Base-by-base conservation (phyloP, 139 green algal genomes). In the Pleodorina starrii region DNA sequence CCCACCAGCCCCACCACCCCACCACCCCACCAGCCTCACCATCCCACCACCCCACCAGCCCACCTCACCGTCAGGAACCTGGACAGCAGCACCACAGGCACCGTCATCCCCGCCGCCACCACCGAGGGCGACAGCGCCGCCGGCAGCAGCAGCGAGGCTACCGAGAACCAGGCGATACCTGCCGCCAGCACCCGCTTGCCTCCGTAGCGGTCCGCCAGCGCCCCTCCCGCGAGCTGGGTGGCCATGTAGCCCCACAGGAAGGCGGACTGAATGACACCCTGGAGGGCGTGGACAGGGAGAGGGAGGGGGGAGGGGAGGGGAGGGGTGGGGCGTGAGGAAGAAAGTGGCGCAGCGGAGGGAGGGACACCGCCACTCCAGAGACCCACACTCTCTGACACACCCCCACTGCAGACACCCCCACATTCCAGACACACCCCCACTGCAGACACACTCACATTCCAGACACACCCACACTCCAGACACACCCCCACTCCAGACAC, bases 171-270 rank as follows among this genome's bases (percentile, higher is more conserved):
- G 32, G 91, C 71, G 11, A 99, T 93, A 42, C 95, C 97, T 16
- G 54, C 91, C 25, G 92, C 96, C 87, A 99, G 96, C 9, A 99
- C 97, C 9, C 89, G 68, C 48, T 96, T 95, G 69, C 96, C 97
- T 32, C 97, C 97, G 68, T 92, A 87, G 27, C 92, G 96, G 90
- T 99, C 97, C 6, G 98, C 98, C 27, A 98, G 91, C 0, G 92
- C 79, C 21, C 98, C 98, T 1, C 97, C 97, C 50, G 97, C 66
- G 16, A 99, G 91, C 88, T 98, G 95, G 17, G 96, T 99, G 51
- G 95, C 93, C 73, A 96, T 95, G 92, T 99, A 99, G 44, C 97
- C 97, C 95, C 94, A 99, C 40, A 99, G 91, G 90, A 99, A 99
- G 5, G 97, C 95, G 1, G 93, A 96, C 91, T 98, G 96, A 35